A percentile compares a stretch with the other conserved stretches of the same genome.
Conservation (phyloP, 2,329 filamentous ascomycete genomes). For the Rhinocladiella similis region DNA sequence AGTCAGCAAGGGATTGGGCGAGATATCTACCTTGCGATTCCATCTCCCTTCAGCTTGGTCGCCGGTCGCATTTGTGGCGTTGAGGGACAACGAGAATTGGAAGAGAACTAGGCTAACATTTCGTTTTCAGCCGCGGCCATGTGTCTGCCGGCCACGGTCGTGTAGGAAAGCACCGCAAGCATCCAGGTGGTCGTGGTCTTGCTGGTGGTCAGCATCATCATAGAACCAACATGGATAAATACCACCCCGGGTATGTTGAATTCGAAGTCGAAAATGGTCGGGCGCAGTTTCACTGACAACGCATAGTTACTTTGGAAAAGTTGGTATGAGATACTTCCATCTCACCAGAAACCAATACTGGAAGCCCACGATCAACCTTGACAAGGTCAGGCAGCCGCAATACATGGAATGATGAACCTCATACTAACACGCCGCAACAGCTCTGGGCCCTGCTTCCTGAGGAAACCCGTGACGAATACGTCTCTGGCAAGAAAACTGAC, state of each 20-base stretch:
- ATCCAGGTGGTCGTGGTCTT: constrained; percentile 75
- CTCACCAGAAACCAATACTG: constrained; percentile 94
- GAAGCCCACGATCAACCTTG: constrained; percentile 98
- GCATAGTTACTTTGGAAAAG: constrained; percentile 66
- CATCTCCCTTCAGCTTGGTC: no score
- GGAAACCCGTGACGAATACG: constrained; percentile 92
- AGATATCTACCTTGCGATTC: no score
- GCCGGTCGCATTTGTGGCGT: background rate
- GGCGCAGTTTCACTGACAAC: constrained; percentile 9
- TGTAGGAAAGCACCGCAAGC: constrained; percentile 98
- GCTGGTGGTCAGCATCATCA: constrained; percentile 99
- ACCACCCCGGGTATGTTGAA: constrained; percentile 99
- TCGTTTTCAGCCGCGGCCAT: constrained; percentile 76
- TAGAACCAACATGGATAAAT: constrained; percentile 88
- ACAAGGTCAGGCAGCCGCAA: constrained; percentile 70
- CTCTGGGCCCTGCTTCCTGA: constrained; percentile 92
- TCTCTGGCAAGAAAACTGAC: constrained; percentile 76
- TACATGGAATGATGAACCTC: background rate
- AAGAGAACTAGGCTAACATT: constrained; percentile 31
- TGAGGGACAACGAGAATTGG: background rate
- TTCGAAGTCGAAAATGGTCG: background rate
- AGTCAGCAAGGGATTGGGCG: background rate
- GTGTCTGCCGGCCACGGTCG: constrained; percentile 98
- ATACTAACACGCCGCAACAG: constrained; percentile 48
- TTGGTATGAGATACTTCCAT: constrained; percentile 96